Percentiles rank a stretch among this genome's conserved stretches.
Evolutionary conservation across 2,329 filamentous ascomycete genomes (phyloP).

Genomic region (Xylaria sp.): DNA sequence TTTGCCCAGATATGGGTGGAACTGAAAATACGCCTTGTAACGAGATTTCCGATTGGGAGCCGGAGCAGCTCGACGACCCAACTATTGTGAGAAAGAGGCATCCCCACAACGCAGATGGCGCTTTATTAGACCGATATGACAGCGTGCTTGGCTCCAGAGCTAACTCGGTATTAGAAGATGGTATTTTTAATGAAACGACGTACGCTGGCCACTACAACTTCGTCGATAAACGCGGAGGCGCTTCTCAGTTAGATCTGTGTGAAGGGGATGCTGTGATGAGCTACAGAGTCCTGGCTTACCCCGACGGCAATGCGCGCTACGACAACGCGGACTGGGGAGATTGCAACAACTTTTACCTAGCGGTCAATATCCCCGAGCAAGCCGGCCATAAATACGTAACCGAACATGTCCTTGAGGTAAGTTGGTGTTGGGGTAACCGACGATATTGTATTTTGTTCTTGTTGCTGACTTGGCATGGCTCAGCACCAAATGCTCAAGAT

Average conservation of each 20-base stretch:
- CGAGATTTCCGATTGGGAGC: not conserved
- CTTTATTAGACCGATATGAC: too few species aligned
- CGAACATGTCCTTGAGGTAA: not conserved
- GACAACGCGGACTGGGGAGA: constrained; percentile 1
- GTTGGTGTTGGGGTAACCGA: too few species aligned
- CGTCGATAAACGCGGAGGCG: not conserved
- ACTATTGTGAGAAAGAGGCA: too few species aligned
- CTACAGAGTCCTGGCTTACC: not conserved
- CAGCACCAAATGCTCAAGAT: too few species aligned
- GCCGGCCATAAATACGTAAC: too few species aligned
- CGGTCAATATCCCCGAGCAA: not conserved
- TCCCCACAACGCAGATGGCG: too few species aligned
- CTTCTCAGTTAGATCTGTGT: not conserved
- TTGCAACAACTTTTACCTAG: constrained; percentile 1
- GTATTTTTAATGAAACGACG: not conserved
- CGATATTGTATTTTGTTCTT: too few species aligned
- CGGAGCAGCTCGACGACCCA: not conserved
- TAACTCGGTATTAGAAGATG: not conserved
- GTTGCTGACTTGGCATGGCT: too few species aligned
- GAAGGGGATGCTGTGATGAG: not conserved
- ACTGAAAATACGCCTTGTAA: not conserved
- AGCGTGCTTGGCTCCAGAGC: too few species aligned
- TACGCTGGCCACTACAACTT: not conserved
- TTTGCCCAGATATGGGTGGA: not conserved
- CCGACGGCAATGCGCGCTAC: not conserved